Percentiles rank a stretch among this genome's conserved stretches.
These are phyloP conservation scores for Rubroboletus satanas DNA, from an alignment of 768 basidiomycete genomes.

Conservation along the genomic window DNA sequence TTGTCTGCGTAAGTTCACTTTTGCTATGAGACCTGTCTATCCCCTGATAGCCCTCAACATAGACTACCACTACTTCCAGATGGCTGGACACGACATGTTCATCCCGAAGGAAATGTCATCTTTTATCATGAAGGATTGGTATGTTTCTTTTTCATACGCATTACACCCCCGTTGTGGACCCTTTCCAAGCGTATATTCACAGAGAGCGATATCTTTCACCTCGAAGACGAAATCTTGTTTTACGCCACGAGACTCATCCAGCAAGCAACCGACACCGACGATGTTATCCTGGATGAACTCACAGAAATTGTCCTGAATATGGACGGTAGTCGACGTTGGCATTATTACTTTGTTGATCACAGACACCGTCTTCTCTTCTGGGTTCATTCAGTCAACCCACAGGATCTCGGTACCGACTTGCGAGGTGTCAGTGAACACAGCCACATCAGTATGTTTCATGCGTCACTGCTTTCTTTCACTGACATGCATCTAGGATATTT, in stretches of 20 bases:
- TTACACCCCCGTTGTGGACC: not conserved
- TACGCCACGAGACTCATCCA: slow-evolving; percentile 8
- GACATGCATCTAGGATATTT: slow-evolving; percentile 6
- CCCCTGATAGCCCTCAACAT: not conserved
- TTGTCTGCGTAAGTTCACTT: slow-evolving; percentile 3
- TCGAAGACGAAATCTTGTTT: not conserved
- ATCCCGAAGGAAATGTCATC: slow-evolving; percentile 12
- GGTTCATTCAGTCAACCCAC: not conserved
- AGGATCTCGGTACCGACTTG: not conserved
- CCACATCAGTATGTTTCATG: slow-evolving; percentile 12
- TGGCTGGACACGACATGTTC: slow-evolving; percentile 10
- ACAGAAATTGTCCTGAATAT: slow-evolving; percentile 12
- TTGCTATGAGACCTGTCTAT: not conserved
- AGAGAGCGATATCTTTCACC: not conserved
- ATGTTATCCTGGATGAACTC: slow-evolving; percentile 1
- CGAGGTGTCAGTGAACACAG: slow-evolving; percentile 2
- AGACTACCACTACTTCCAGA: not conserved
- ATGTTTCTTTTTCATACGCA: not conserved
- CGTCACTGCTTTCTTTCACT: not conserved
- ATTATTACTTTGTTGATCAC: slow-evolving; percentile 20
- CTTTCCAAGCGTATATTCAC: too few relatives aligned
- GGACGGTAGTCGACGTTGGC: not conserved
- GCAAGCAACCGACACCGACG: not conserved
- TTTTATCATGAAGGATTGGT: slow-evolving; percentile 13
- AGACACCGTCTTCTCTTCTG: slow-evolving; percentile 15